Conservation (phyloP, 768 basidiomycete genomes). For the Crassisporium funariophilum region DNA sequence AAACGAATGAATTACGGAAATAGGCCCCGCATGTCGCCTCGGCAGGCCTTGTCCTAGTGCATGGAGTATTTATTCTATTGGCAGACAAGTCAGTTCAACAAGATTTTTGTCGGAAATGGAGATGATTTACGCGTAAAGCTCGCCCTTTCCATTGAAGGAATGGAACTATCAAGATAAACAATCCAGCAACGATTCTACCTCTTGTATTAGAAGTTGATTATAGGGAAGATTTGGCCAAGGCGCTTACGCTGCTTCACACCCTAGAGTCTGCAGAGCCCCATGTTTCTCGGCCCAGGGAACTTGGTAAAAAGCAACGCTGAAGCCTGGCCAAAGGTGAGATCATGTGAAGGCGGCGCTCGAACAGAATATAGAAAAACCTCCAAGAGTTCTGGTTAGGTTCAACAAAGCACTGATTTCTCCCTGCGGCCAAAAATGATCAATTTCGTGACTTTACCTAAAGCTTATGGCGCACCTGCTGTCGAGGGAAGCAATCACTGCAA, state of each 20-base stretch:
- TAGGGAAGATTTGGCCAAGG: neutral
- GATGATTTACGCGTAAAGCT: slow-evolving; percentile 41
- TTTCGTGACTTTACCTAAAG: too few species aligned
- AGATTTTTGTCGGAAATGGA: slow-evolving; percentile 4
- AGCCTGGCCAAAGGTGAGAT: slow-evolving; percentile 34
- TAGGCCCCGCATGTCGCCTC: too few species aligned
- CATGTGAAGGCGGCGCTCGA: neutral
- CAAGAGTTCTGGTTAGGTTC: slow-evolving; percentile 56
- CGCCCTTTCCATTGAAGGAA: slow-evolving; percentile 51
- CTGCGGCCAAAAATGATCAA: too few species aligned
- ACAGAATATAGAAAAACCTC: slow-evolving; percentile 33
- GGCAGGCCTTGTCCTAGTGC: too few species aligned
- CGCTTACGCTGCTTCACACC: slow-evolving; percentile 61
- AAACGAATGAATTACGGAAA: too few species aligned
- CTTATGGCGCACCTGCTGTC: slow-evolving; percentile 13
- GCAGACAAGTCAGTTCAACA: neutral
- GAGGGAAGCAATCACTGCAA: slow-evolving; percentile 24
- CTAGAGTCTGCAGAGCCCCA: slow-evolving; percentile 64
- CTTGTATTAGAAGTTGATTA: neutral
- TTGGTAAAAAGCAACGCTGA: slow-evolving; percentile 68
- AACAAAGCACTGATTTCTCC: slow-evolving; percentile 67
- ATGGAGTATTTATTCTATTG: too few species aligned
- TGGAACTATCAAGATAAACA: slow-evolving; percentile 56
- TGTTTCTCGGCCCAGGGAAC: slow-evolving; percentile 63
- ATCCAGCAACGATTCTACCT: slow-evolving; percentile 46